Percentiles rank a stretch among this genome's conserved stretches.
phyloP scores from a whole-genome alignment of 805 yeast species.

The Yamadazyma philogaea region DNA sequence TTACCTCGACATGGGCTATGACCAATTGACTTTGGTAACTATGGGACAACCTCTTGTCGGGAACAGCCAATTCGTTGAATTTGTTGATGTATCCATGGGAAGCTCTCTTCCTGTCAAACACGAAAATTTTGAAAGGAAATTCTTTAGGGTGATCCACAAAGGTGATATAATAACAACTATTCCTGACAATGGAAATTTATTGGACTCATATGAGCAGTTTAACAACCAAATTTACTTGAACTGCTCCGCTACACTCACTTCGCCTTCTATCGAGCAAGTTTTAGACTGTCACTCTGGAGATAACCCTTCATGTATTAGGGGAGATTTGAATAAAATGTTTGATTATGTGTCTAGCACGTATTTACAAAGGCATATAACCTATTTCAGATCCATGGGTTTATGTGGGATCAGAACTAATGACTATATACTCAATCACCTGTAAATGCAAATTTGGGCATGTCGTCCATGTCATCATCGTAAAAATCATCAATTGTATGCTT shows the following conservation, averaged over 20 bases:
- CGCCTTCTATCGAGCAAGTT: slow-evolving; percentile 27
- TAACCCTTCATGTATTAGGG: slow-evolving; percentile 27
- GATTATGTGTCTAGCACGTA: slow-evolving; percentile 17
- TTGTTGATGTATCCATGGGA: slow-evolving; percentile 34
- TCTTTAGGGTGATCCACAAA: slow-evolving; percentile 24
- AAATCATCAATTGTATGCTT: slow-evolving; percentile 14
- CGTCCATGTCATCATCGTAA: slow-evolving; percentile 30
- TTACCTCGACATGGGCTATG: slow-evolving; percentile 32
- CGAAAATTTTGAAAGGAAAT: slow-evolving; percentile 20
- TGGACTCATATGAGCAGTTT: slow-evolving; percentile 29
- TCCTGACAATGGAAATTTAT: slow-evolving; percentile 22
- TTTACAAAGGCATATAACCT: slow-evolving; percentile 34
- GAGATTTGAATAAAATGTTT: slow-evolving; percentile 22
- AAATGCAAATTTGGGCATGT: slow-evolving; percentile 33
- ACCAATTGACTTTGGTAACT: slow-evolving; percentile 31
- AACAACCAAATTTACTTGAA: slow-evolving; percentile 38
- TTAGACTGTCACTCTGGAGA: slow-evolving; percentile 31
- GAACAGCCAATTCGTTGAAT: slow-evolving; percentile 32
- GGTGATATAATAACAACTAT: slow-evolving; percentile 26
- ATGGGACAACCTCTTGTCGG: slow-evolving; percentile 47
- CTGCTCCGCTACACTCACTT: slow-evolving; percentile 23
- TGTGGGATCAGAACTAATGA: slow-evolving; percentile 22
- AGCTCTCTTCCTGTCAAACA: slow-evolving; percentile 22
- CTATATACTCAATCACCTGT: slow-evolving; percentile 10
- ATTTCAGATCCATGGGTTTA: slow-evolving; percentile 36